These are phyloP conservation scores for Sutorius australiensis DNA, from an alignment of 768 basidiomycete species.

Conservation along the genomic window DNA sequence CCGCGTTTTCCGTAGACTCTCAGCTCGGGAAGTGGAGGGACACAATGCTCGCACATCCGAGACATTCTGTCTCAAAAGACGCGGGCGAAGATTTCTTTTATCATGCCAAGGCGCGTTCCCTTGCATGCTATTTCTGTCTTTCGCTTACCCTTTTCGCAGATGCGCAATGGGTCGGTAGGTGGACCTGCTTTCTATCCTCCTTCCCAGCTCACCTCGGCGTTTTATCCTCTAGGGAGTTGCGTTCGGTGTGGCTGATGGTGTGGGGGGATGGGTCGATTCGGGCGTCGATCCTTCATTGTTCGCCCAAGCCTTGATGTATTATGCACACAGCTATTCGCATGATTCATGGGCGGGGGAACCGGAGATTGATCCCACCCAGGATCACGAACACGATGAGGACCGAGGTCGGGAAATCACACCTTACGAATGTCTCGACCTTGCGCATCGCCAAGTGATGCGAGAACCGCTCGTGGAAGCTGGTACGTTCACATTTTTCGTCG, in stretches of 20 bases:
- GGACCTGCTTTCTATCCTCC: slow-evolving; percentile 6
- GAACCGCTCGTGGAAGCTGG: slow-evolving; percentile 59
- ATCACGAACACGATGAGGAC: slow-evolving; percentile 62
- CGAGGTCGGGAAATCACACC: slow-evolving; percentile 71
- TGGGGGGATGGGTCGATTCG: slow-evolving; percentile 85
- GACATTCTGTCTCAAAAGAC: slow-evolving; percentile 34
- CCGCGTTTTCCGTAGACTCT: slow-evolving; percentile 56
- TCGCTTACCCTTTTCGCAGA: slow-evolving; percentile 39
- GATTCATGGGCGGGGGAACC: slow-evolving; percentile 82
- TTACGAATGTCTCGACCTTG: slow-evolving; percentile 65
- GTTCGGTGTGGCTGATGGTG: slow-evolving; percentile 88
- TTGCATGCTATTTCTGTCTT: background rate
- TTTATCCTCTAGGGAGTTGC: slow-evolving; percentile 55
- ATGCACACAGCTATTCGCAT: slow-evolving; percentile 68
- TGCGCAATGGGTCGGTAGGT: slow-evolving; percentile 77
- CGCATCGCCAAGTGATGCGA: slow-evolving; percentile 65
- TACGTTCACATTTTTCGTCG: slow-evolving; percentile 29
- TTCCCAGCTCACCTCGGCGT: slow-evolving; percentile 25
- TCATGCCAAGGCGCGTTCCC: slow-evolving; percentile 58
- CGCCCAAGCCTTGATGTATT: slow-evolving; percentile 88
- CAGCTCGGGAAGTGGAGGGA: slow-evolving; percentile 70
- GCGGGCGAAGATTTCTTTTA: slow-evolving; percentile 65
- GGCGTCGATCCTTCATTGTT: slow-evolving; percentile 88
- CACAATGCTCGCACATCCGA: slow-evolving; percentile 48
- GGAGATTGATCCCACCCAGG: slow-evolving; percentile 72